Percentiles rank a stretch among this genome's conserved stretches.
Evolutionary conservation across 2,329 filamentous ascomycete genomes (phyloP).

Genomic region (Annulohypoxylon truncatum): DNA sequence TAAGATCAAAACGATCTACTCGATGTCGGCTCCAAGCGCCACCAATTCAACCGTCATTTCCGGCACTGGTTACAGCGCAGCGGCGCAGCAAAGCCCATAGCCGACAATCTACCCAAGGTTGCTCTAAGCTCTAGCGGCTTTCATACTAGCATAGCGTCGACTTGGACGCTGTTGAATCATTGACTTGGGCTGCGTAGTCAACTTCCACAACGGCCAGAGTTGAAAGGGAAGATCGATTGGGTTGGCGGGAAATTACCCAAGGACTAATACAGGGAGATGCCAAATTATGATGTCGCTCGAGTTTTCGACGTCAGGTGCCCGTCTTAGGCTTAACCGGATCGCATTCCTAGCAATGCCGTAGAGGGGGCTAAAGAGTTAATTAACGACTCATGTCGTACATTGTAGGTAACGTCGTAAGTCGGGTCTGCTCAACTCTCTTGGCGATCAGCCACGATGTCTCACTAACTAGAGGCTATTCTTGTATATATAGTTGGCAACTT

Average conservation of each 20-base stretch:
- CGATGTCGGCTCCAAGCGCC: background rate
- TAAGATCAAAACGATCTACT: background rate
- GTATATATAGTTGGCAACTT: background rate
- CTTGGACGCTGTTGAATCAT: background rate
- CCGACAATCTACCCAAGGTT: background rate
- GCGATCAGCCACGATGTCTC: constrained; percentile 1
- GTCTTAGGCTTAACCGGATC: constrained; percentile 3
- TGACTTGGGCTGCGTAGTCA: background rate
- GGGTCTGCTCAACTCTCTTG: constrained; percentile 1
- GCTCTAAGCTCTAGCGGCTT: background rate
- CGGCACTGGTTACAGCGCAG: background rate
- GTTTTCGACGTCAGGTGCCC: constrained; percentile 10
- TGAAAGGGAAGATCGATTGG: constrained; percentile 6
- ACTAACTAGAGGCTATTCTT: background rate
- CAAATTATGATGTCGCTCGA: constrained; percentile 5
- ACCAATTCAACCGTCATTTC: background rate
- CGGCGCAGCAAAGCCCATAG: constrained; percentile 3
- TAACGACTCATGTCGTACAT: constrained; percentile 33
- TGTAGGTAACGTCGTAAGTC: constrained; percentile 11
- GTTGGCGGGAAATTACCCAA: constrained; percentile 2
- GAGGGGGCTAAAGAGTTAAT: constrained; percentile 23
- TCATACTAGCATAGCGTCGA: background rate
- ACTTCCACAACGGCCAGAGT: background rate
- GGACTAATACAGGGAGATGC: background rate
- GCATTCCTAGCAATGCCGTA: constrained; percentile 17